Evolutionary conservation across 192 early-diverging fungal genomes (phyloP).

Genomic region (Podila epigama): DNA sequence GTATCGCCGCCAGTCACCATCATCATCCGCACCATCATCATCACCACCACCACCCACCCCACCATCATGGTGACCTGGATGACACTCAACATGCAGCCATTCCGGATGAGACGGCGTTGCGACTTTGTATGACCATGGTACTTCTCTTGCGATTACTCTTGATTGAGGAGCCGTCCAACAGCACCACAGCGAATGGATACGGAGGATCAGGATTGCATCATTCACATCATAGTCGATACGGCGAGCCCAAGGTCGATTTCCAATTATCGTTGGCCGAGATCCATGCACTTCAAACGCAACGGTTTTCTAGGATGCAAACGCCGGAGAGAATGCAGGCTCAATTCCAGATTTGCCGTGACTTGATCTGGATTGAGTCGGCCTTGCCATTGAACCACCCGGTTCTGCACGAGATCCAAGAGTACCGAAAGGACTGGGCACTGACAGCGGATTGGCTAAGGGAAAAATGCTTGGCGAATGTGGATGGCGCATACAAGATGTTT

Average conservation of each 20-base stretch:
- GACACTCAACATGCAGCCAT: background rate
- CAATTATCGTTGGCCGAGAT: constrained; percentile 26
- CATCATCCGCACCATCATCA: background rate
- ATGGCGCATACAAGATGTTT: constrained; percentile 47
- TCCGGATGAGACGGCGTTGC: constrained; percentile 17
- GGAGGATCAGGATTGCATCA: constrained; percentile 5
- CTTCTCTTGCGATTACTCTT: constrained; percentile 19
- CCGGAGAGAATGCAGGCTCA: constrained; percentile 16
- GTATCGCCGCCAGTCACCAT: constrained; percentile 2
- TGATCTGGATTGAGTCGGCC: constrained; percentile 44
- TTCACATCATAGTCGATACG: constrained; percentile 17
- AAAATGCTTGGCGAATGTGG: constrained; percentile 39
- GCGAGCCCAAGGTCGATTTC: constrained; percentile 14
- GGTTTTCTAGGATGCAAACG: constrained; percentile 28
- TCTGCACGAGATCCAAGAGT: constrained; percentile 46
- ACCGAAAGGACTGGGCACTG: constrained; percentile 45
- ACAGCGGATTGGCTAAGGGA: constrained; percentile 46
- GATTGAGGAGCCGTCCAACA: constrained; percentile 21
- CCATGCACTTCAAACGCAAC: constrained; percentile 40
- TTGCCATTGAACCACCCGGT: constrained; percentile 45
- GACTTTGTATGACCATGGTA: constrained; percentile 28
- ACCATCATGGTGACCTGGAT: background rate
- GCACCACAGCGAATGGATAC: constrained; percentile 8
- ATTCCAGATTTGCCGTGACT: constrained; percentile 37
- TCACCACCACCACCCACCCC: background rate